Evolutionary conservation across 2,329 filamentous ascomycete species (phyloP), one percentile per base, ranked within the genome.

Genomic region (Arthroderma sp.): DNA sequence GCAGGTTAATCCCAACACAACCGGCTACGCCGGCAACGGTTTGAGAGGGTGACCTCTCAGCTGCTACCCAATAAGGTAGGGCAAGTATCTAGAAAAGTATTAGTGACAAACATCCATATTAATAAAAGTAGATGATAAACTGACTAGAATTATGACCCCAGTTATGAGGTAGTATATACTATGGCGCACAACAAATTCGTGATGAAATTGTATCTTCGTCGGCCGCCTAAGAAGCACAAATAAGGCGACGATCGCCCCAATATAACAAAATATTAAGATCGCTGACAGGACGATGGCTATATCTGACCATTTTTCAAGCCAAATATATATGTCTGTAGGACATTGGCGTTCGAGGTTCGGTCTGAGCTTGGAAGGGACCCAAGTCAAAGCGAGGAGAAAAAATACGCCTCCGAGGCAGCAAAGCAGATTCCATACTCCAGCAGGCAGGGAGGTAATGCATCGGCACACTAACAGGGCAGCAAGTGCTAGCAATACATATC

Each of bases 141-240:
- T 51, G 46, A 58, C 56, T 38, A 56, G 52, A 42, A 57, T 38
- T 2, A 49, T 32, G 3, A 45, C 41, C 8, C 48, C 51, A 44
- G 50, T 48, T 6, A 49, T 46, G 11, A 57, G 44, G 46, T 58
- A 55, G 37, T 57, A 58, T 4, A 57, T 47, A 30, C 52, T 48
- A 39, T 55, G 49, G 11, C 50, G 54, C 5, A 51, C 47, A 15
- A 52, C 51, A 36, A 56, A 50, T 38, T 53, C 49, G 40, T 57
- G 53, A 28, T 50, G 47, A 31, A 37, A 42, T 37, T 52, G 47
- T 28, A 57, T 29, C 10, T 49, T 49, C 5, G 37, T 43, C 6
- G 51, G 49, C n/a, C 52, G 49, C 27, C 51, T 36, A 8, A 57
- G 44, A 38, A 50, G 52, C 3, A 44, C 32, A 9, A 44, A 41